phyloP scores from a whole-genome alignment of 495 filamentous ascomycete species.

The Zalerion maritima region DNA sequence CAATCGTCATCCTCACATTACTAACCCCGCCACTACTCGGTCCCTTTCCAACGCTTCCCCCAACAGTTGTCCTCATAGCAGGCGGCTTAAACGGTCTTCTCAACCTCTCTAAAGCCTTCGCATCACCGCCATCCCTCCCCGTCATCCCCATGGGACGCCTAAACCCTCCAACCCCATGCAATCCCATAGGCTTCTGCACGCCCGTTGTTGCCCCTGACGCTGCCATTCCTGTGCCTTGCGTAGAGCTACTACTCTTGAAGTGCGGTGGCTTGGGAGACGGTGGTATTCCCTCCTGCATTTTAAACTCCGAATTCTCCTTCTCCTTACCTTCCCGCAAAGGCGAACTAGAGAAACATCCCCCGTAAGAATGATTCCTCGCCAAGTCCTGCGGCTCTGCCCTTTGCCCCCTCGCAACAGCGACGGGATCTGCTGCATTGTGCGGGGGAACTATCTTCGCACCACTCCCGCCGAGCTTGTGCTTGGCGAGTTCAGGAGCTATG shows the following conservation, averaged over 20 bases:
- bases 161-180: constrained; percentile 16
- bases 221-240: constrained; percentile 19
- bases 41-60: too few species aligned
- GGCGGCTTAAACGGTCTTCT: constrained; percentile 31
- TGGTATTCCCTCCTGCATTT: constrained; percentile 13
- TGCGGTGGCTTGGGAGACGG: constrained; percentile 17
- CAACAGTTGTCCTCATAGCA: too few species aligned
- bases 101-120: too few species aligned
- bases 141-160: constrained; percentile 20
- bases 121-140: constrained; percentile 21
- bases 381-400: constrained; percentile 6
- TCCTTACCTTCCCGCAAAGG: constrained; percentile 13
- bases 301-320: constrained; percentile 1
- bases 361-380: constrained; percentile 18
- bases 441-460: constrained; percentile 12
- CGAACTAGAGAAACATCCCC: constrained; percentile 35
- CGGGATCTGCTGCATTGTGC: constrained; percentile 2
- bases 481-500: constrained; percentile 20
- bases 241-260: constrained; percentile 26
- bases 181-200: too few species aligned
- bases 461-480: constrained; percentile 23
- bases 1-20: too few species aligned
- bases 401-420: constrained; percentile 6
- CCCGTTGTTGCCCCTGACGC: constrained; percentile 16
- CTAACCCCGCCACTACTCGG: too few species aligned